A percentile compares a stretch with the other conserved stretches of the same genome.
phyloP scores from a whole-genome alignment of 768 basidiomycete species.

The Leccinum boreale region DNA sequence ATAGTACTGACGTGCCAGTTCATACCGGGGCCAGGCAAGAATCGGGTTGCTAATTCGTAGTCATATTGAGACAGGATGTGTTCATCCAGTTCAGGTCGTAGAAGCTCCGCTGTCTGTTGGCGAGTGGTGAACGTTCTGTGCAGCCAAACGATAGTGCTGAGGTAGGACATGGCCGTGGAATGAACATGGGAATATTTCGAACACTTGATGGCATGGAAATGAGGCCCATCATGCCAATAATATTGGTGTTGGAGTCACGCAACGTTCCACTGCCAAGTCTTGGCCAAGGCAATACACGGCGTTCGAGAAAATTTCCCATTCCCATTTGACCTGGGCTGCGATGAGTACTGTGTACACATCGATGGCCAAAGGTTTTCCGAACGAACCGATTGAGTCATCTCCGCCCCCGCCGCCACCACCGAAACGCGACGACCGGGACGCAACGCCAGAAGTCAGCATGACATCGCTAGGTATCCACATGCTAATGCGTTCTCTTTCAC shows the following conservation, averaged over 20 bases:
- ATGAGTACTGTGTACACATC: constrained; percentile 9
- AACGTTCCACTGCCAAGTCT: not conserved
- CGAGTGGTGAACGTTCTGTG: constrained; percentile 45
- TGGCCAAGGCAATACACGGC: not conserved
- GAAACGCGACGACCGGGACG: constrained; percentile 12
- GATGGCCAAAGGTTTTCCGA: not conserved
- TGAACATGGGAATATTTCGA: not conserved
- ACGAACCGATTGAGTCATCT: not conserved
- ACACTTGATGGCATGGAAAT: not conserved
- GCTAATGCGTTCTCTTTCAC: not conserved
- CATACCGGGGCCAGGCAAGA: constrained; percentile 48
- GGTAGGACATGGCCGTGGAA: constrained; percentile 26
- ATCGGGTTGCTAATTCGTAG: constrained; percentile 51
- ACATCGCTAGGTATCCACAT: constrained; percentile 25
- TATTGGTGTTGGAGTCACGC: not conserved
- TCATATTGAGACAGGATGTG: constrained; percentile 39
- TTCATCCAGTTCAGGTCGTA: constrained; percentile 31
- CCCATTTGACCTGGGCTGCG: not conserved
- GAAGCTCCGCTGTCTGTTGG: constrained; percentile 28
- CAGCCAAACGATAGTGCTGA: constrained; percentile 34
- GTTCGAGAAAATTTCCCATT: not conserved
- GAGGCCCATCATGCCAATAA: not conserved
- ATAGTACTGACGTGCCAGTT: constrained; percentile 41
- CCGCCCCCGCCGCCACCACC: constrained; percentile 20
- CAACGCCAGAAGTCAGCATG: not conserved